Evolutionary conservation across 2,329 filamentous ascomycete genomes (phyloP).

Genomic region (Decorospora gaudefroyi): DNA sequence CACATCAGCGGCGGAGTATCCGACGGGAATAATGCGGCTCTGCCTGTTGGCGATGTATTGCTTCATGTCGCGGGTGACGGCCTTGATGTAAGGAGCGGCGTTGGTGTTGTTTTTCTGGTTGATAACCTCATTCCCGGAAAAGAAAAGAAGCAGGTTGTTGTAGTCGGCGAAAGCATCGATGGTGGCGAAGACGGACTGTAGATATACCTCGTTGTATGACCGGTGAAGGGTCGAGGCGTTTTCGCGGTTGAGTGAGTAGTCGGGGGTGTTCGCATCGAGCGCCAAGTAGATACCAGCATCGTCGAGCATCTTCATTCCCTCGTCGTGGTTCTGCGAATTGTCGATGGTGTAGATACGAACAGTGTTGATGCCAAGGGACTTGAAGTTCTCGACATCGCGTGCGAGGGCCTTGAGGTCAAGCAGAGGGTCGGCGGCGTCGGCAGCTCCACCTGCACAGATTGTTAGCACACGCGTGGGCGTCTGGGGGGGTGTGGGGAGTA

Average conservation of each 20-base stretch:
- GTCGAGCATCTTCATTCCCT: constrained; percentile 79
- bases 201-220: constrained; percentile 87
- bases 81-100: constrained; percentile 72
- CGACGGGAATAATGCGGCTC: constrained; percentile 71
- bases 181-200: constrained; percentile 77
- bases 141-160: constrained; percentile 82
- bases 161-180: constrained; percentile 83
- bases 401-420: constrained; percentile 69
- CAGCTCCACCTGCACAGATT: constrained; percentile 47
- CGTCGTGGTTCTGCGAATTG: constrained; percentile 79
- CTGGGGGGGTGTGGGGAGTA: constrained; percentile 48
- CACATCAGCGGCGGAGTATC: constrained; percentile 85
- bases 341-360: constrained; percentile 91
- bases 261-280: constrained; percentile 84
- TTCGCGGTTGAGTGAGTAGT: constrained; percentile 83
- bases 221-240: constrained; percentile 57
- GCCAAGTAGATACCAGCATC: constrained; percentile 91
- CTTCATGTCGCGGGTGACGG: constrained; percentile 79
- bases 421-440: constrained; percentile 67
- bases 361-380: constrained; percentile 85
- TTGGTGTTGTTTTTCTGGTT: constrained; percentile 65
- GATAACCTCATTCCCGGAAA: constrained; percentile 79
- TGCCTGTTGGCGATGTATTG: constrained; percentile 74
- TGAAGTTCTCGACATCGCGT: constrained; percentile 80
- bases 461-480: constrained; percentile 11